Percentiles rank a stretch among this genome's conserved stretches.
Evolutionary conservation across 192 early-diverging fungal genomes (phyloP).

Genomic region (Backusella parvicylindrica): DNA sequence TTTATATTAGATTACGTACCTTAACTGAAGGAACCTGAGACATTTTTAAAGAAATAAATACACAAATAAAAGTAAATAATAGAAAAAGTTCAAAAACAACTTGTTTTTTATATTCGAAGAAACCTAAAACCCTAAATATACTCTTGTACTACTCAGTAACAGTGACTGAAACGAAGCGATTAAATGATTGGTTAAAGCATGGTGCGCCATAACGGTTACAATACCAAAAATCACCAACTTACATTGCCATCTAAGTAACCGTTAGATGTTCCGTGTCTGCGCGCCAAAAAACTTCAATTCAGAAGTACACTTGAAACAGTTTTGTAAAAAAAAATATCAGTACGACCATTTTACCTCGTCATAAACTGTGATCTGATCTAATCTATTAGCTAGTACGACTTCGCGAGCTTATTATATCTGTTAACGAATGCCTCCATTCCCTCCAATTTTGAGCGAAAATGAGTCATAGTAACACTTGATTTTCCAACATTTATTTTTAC

Average conservation of each 20-base stretch:
- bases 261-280: neutral
- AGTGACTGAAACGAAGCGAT: neutral
- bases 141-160: neutral
- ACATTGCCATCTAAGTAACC: no score
- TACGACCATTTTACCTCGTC: no score
- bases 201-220: neutral
- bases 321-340: neutral
- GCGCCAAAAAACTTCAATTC: neutral
- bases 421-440: neutral
- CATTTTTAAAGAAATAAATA: neutral
- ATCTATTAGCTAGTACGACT: no score
- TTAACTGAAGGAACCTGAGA: neutral
- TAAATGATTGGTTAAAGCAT: neutral
- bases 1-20: neutral
- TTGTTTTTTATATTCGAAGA: neutral
- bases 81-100: neutral
- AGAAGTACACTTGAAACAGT: neutral
- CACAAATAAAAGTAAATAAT: neutral
- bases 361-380: no score
- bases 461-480: neutral
- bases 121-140: neutral
- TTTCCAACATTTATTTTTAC: neutral
- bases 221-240: neutral
- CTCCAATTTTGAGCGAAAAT: neutral
- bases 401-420: no score